Percentiles rank a stretch among this genome's conserved stretches.
Evolutionary conservation across 768 basidiomycete species (phyloP).

Genomic region (Leucosporidium creatinivorum): DNA sequence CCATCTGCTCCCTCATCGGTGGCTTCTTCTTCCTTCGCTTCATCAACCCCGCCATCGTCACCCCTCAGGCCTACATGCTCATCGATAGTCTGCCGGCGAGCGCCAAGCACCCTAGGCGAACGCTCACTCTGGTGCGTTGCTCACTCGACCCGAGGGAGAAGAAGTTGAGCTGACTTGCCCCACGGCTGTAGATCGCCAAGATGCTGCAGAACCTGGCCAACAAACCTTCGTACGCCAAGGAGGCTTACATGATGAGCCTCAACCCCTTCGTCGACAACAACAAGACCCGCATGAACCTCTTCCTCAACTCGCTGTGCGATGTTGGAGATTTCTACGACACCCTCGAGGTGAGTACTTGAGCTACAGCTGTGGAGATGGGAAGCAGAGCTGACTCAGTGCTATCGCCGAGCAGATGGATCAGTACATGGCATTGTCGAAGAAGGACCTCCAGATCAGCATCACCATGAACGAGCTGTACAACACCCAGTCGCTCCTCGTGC

Average conservation of each 20-base stretch:
- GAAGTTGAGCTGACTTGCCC: not conserved
- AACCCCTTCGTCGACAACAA: constrained; percentile 99
- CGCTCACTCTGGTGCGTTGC: constrained; percentile 67
- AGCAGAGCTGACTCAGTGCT: not conserved
- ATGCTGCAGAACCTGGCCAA: constrained; percentile 99
- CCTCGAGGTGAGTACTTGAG: constrained; percentile 63
- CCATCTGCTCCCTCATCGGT: constrained; percentile 95
- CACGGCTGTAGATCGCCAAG: constrained; percentile 73
- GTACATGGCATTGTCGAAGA: constrained; percentile 99
- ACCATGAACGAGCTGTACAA: constrained; percentile 98
- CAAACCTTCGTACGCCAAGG: constrained; percentile 95
- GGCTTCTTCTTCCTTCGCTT: constrained; percentile 99
- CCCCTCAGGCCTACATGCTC: constrained; percentile 98
- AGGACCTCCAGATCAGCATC: constrained; percentile 95
- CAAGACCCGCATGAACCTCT: constrained; percentile 94
- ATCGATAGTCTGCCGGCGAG: constrained; percentile 78
- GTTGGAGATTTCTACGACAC: constrained; percentile 99
- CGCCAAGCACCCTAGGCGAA: constrained; percentile 93
- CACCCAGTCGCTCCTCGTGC: constrained; percentile 88
- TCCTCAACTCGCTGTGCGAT: constrained; percentile 93
- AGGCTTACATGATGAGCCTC: constrained; percentile 95
- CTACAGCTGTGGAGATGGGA: not conserved
- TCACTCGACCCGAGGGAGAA: too few relatives aligned
- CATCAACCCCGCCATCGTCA: constrained; percentile 98
- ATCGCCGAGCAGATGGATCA: constrained; percentile 75